phyloP scores from a whole-genome alignment of 2,329 filamentous ascomycete species.

The Decorospora gaudefroyi region DNA sequence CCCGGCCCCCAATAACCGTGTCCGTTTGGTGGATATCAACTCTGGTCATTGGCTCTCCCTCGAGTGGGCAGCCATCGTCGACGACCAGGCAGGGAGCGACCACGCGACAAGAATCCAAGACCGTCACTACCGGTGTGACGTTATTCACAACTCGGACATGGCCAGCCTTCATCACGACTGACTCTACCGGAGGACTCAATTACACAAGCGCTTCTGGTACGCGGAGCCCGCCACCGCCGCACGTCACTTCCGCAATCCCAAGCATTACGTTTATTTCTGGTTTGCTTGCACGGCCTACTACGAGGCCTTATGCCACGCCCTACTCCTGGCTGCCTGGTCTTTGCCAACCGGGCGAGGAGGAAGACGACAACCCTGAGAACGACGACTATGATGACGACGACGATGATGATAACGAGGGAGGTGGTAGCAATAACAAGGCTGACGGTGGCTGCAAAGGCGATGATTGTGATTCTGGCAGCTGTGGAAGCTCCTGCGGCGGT shows the following conservation, averaged over 20 bases:
- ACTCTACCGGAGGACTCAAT: slow-evolving; percentile 1
- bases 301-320: slow-evolving; percentile 4
- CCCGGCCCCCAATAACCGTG: slow-evolving; percentile 3
- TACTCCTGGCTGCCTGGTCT: neutral
- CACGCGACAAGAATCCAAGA: no score
- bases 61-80: no score
- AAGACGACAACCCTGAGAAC: slow-evolving; percentile 2
- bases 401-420: neutral
- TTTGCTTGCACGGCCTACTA: slow-evolving; percentile 3
- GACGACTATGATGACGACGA: no score
- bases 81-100: no score
- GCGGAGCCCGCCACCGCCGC: slow-evolving; percentile 1
- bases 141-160: slow-evolving; percentile 3
- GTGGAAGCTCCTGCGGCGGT: slow-evolving; percentile 7
- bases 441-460: slow-evolving; percentile 4
- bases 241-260: slow-evolving; percentile 1
- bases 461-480: slow-evolving; percentile 5
- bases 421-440: neutral
- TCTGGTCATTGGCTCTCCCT: neutral
- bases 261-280: neutral
- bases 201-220: slow-evolving; percentile 7
- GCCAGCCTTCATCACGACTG: slow-evolving; percentile 4
- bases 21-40: slow-evolving; percentile 10
- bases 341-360: slow-evolving; percentile 1
- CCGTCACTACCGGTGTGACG: neutral